phyloP scores from a whole-genome alignment of 148 eudicot genomes.

The Nyssa sinensis region DNA sequence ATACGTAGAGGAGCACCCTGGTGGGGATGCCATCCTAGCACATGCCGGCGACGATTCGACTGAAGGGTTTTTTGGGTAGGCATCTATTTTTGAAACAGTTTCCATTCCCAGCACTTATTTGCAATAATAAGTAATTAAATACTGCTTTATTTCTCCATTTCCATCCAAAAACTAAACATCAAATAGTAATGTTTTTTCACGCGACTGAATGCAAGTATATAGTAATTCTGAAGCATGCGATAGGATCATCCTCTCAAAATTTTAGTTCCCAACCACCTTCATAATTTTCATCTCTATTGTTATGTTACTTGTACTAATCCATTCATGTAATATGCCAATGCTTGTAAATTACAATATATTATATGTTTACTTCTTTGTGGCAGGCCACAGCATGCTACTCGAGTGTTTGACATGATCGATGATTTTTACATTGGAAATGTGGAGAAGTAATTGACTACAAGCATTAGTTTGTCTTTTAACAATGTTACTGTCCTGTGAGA shows the following conservation, averaged over 20 bases:
- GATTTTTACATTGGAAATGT: constrained; percentile 82
- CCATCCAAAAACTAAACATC: not conserved
- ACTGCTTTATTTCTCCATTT: not conserved
- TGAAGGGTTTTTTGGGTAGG: constrained; percentile 88
- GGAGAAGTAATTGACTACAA: constrained; percentile 31
- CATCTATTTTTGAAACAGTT: not conserved
- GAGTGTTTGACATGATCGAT: constrained; percentile 85
- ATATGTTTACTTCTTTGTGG: constrained; percentile 11
- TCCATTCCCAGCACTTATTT: not conserved
- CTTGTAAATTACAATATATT: not conserved
- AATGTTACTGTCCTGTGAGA: constrained; percentile 11
- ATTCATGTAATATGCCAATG: constrained; percentile 5
- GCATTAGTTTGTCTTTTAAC: constrained; percentile 11
- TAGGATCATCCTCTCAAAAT: not conserved
- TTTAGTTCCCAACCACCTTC: not conserved
- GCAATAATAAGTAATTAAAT: too few species aligned
- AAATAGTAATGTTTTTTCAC: not conserved
- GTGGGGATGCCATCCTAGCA: constrained; percentile 90
- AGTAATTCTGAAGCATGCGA: not conserved
- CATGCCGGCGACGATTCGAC: constrained; percentile 97
- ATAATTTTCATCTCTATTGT: not conserved
- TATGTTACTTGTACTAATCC: not conserved
- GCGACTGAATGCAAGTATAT: not conserved
- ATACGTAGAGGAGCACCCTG: constrained; percentile 98
- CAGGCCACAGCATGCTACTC: constrained; percentile 93